Percentiles rank a stretch among this genome's conserved stretches.
These are phyloP conservation scores for Pascua guehoae DNA, from an alignment of 1,284 basidiomycete genomes.

Conservation along the genomic window DNA sequence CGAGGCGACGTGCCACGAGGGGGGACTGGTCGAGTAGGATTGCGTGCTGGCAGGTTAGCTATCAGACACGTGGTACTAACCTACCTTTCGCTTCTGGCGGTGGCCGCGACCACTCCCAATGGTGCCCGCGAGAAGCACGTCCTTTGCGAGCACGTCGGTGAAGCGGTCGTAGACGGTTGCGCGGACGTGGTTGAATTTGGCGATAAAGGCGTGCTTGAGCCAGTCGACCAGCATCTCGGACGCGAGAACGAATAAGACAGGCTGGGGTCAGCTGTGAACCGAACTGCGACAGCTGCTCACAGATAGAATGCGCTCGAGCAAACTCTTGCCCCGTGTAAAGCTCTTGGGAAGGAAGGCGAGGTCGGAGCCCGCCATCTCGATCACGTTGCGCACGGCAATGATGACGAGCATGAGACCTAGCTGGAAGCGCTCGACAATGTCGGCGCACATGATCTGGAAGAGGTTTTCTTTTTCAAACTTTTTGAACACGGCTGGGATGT, in stretches of 20 bases:
- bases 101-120: slow-evolving; percentile 15
- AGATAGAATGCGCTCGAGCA: slow-evolving; percentile 76
- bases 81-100: slow-evolving; percentile 58
- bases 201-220: slow-evolving; percentile 99
- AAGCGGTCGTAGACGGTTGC: slow-evolving; percentile 94
- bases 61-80: slow-evolving; percentile 9
- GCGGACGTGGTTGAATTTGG: slow-evolving; percentile 91
- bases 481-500: slow-evolving; percentile 74
- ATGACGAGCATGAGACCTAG: slow-evolving; percentile 85
- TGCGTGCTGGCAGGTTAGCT: slow-evolving; percentile 53
- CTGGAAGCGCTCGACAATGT: slow-evolving; percentile 97
- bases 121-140: slow-evolving; percentile 74
- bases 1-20: slow-evolving; percentile 84
- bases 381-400: slow-evolving; percentile 90
- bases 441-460: slow-evolving; percentile 98
- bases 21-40: slow-evolving; percentile 94
- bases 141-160: slow-evolving; percentile 91
- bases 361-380: slow-evolving; percentile 87
- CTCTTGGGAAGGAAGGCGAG: slow-evolving; percentile 78
- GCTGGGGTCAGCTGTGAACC: slow-evolving; percentile 54
- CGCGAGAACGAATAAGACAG: slow-evolving; percentile 81
- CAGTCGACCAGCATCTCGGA: slow-evolving; percentile 97
- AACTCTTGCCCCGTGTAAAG: slow-evolving; percentile 73
- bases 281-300: slow-evolving; percentile 52
- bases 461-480: slow-evolving; percentile 99